Percentiles rank a stretch among this genome's conserved stretches.
Evolutionary conservation across 2,329 filamentous ascomycete species (phyloP).

Genomic region (Diaporthe sp.): DNA sequence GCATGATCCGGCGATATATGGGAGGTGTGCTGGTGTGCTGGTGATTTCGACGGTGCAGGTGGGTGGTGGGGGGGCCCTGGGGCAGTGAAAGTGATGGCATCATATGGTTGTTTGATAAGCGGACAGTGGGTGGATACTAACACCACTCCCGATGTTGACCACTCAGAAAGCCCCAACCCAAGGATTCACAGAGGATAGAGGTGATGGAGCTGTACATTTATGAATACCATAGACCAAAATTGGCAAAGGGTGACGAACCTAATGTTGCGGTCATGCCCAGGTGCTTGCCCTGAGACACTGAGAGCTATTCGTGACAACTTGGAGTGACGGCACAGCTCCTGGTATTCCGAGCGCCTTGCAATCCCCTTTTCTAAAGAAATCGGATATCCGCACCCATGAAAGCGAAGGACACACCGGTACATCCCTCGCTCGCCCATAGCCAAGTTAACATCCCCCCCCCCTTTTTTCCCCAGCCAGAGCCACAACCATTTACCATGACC

Average conservation of each 20-base stretch:
- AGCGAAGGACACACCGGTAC: no score
- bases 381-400: no score
- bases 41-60: no score
- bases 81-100: no score
- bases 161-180: not conserved
- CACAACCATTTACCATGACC: no score
- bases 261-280: no score
- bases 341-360: not conserved
- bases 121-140: not conserved
- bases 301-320: not conserved
- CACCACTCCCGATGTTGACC: not conserved
- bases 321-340: not conserved
- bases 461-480: no score
- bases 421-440: no score
- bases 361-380: not conserved
- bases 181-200: not conserved
- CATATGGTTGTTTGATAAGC: not conserved
- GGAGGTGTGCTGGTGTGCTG: not conserved
- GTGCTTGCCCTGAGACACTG: no score
- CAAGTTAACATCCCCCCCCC: no score
- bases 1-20: not conserved
- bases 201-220: conserved; percentile 7
- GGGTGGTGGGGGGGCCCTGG: no score
- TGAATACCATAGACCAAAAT: conserved; percentile 27
- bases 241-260: not conserved